phyloP scores from a whole-genome alignment of 768 basidiomycete species.

The Boletus sp. region DNA sequence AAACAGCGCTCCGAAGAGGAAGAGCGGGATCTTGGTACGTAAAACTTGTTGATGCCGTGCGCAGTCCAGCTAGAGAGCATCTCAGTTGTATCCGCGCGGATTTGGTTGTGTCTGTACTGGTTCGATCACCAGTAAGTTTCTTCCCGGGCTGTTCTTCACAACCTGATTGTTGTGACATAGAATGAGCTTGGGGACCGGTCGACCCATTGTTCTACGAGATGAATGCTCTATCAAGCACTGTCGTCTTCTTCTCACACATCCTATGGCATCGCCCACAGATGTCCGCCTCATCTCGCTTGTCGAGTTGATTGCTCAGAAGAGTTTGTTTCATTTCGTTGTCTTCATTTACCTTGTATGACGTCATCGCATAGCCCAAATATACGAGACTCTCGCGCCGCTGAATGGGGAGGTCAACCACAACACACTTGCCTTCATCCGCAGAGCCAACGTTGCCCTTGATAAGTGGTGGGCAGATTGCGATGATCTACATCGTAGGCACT shows the following conservation, averaged over 20 bases:
- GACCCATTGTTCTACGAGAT: slow-evolving; percentile 86
- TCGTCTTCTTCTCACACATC: slow-evolving; percentile 75
- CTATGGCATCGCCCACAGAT: slow-evolving; percentile 87
- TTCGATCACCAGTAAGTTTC: slow-evolving; percentile 86
- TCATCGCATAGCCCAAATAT: slow-evolving; percentile 71
- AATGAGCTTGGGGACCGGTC: slow-evolving; percentile 89
- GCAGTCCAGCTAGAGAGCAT: slow-evolving; percentile 1
- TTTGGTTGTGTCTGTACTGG: slow-evolving; percentile 95
- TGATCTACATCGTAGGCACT: slow-evolving; percentile 65
- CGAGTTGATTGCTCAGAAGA: slow-evolving; percentile 88
- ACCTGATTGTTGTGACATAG: slow-evolving; percentile 37
- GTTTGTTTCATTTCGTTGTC: slow-evolving; percentile 40
- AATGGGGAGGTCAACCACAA: slow-evolving; percentile 84
- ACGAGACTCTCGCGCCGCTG: slow-evolving; percentile 82
- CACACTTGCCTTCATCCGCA: slow-evolving; percentile 81
- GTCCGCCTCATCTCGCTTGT: slow-evolving; percentile 84
- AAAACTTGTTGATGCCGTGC: neutral
- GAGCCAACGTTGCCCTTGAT: slow-evolving; percentile 81
- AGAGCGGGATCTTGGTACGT: slow-evolving; percentile 79
- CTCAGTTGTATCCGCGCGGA: slow-evolving; percentile 84
- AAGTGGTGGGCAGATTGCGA: slow-evolving; percentile 92
- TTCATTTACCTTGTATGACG: slow-evolving; percentile 2
- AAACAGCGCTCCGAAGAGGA: slow-evolving; percentile 74
- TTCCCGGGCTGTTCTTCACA: neutral
- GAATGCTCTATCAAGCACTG: slow-evolving; percentile 86